Base-by-base conservation (phyloP, 1,284 basidiomycete species). In the Sanguinoderma infundibulare region DNA sequence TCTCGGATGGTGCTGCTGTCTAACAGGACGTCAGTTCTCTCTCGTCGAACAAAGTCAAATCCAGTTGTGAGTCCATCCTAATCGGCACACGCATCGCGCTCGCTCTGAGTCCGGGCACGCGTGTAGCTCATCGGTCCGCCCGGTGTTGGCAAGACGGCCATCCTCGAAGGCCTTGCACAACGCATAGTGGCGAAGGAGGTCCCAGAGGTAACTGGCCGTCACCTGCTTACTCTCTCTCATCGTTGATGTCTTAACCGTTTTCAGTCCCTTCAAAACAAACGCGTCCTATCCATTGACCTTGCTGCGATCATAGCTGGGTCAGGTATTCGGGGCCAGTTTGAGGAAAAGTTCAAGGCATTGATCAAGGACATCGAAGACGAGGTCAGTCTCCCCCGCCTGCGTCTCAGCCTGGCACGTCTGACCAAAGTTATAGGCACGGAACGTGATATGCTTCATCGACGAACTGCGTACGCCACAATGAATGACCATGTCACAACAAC, bases 121-220 rank as follows among this genome's bases (percentile, higher is more conserved):
- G 0, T 17, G 1, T 62, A 90, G 89, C 81, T 92, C 38, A 91
- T 92, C 60, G 90, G 90, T 5, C 87, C 88, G 22, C 92, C 93
- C 8, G 92, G 92, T 67, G 92, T 95, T 7, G 94, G 95, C 0
- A 97, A 97, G 77, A 97, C 96, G 0, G 94, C 96, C 0, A 95
- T 98, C 60, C 77, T 97, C 36, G 96, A 98, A 78, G 96, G 94
- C 0, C 81, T 98, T 14, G 96, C 95, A 0, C 91, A 88, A 69
- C 82, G 95, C 15, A 96, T 98, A 61, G 87, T 97, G 1, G 87
- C 92, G 7, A 92, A 90, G 72, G 95, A 98, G 73, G 95, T 98
- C 2, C 96, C 96, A 12, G 95, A 95, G 81, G 91, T 92, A 61
- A 50, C 81, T 4, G 10, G 5, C 8, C 24, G 34, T 32, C 44